Conservation (phyloP, 208 protist genomes). For the Trypanosoma cruzi region DNA sequence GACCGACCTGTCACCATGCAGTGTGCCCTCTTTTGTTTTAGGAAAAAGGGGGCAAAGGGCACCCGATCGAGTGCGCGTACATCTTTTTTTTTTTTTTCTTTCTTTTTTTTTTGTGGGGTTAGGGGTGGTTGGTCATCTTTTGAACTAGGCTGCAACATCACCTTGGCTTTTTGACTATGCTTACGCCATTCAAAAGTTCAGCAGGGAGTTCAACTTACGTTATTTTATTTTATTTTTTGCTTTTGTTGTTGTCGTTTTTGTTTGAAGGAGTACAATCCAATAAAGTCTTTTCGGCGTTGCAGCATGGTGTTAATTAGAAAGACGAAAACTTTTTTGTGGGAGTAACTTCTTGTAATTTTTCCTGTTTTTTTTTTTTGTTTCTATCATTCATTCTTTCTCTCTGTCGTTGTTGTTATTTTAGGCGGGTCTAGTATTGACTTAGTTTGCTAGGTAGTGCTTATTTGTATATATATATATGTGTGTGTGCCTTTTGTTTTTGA, state of each 20-base stretch:
- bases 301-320: not conserved
- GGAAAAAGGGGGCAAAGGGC: too few species aligned
- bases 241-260: not conserved
- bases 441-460: not conserved
- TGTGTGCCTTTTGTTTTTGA: not conserved
- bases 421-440: not conserved
- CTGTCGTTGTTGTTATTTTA: constrained; percentile 14
- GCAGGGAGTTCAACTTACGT: not conserved
- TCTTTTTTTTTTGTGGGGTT: not conserved
- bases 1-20: too few species aligned
- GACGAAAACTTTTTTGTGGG: not conserved
- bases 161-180: not conserved
- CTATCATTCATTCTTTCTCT: not conserved
- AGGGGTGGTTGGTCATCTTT: not conserved
- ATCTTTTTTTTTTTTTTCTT: not conserved
- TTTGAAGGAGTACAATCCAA: not conserved
- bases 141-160: not conserved
- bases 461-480: constrained; percentile 10
- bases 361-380: not conserved
- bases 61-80: too few species aligned
- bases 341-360: not conserved
- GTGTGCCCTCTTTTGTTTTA: not conserved
- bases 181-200: not conserved
- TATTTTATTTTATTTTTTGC: too few species aligned
- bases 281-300: not conserved